Conservation (phyloP, 208 protist genomes). For the Porcisia deanei region DNA sequence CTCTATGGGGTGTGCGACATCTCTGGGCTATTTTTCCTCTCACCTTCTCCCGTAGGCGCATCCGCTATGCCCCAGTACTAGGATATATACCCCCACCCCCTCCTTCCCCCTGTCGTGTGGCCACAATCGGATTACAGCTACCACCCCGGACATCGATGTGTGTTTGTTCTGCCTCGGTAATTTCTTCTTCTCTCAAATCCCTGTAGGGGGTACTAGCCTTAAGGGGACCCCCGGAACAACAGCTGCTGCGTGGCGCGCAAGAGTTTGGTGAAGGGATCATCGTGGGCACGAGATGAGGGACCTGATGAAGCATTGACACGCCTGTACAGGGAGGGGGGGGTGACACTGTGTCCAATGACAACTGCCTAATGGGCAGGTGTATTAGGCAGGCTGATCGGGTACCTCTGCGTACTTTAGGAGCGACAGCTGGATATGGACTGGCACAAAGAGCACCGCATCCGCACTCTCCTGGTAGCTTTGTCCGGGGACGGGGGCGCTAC, state of each 20-base stretch:
- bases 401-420: constrained; percentile 39
- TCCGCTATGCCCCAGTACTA: too few species aligned
- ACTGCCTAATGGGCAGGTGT: constrained; percentile 22
- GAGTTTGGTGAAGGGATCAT: constrained; percentile 28
- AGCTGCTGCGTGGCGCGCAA: constrained; percentile 43
- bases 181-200: constrained; percentile 20
- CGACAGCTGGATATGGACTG: constrained; percentile 29
- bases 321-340: constrained; percentile 28
- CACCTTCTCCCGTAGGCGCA: too few species aligned
- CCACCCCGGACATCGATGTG: constrained; percentile 44
- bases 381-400: constrained; percentile 39
- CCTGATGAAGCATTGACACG: constrained; percentile 40
- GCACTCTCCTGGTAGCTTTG: constrained; percentile 45
- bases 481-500: constrained; percentile 44
- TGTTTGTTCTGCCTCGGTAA: constrained; percentile 41
- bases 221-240: constrained; percentile 29
- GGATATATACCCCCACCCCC: too few species aligned
- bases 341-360: constrained; percentile 36
- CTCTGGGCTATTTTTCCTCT: too few species aligned
- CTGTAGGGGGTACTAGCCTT: not conserved
- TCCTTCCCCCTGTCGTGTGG: not conserved
- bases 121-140: constrained; percentile 17
- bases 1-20: too few species aligned
- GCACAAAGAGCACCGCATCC: constrained; percentile 34
- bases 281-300: constrained; percentile 35